Evolutionary conservation across 495 filamentous ascomycete genomes (phyloP), one percentile per base, ranked within the genome.

Genomic region (Clavariopsis aquatica): DNA sequence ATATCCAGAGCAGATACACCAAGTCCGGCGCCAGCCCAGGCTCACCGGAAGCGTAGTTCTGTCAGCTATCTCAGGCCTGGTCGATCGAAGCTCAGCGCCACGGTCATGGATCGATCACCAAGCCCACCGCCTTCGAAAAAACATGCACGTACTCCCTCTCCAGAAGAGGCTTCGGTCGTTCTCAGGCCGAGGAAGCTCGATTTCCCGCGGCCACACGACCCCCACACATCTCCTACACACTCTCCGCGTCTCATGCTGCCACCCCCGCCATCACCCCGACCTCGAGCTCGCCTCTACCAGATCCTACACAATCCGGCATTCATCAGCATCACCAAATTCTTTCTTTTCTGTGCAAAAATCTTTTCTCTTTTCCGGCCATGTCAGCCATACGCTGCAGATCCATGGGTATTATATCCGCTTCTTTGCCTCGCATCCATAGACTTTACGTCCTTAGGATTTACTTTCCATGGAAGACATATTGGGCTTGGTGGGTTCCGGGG

Each of bases 401-500:
- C 84, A 4, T 83, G 78, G 78, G 72, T 89, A 26, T 75, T 80
- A 28, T 90, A 88, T 67, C 83, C 86, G 29, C 72, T 91, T 19
- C 72, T 90, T 5, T 71, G 77, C 17, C 65, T 89, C 5, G 87
- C 87, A 20, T 79, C 80, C 0, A 58, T 89, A 4, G 84, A 87
- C 41, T 65, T 68, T 15, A 17, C 64, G 5, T 58, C 57, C 24
- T 24, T 61, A 15, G 55, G 64, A 9, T 24, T 67, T 20, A 67
- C 62, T 0, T 38, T 64, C 26, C n/a, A 45, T 43, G 59, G 66
- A 34, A 27, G 65, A 19, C 49, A 71, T 57, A 23, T 60, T 68
- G 29, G 57, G 53, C 41, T 53, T 61, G 36, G 67, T 22, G 60
- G 54, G 8, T 28, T 60, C 57, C 27, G 69, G 34, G 57, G 52